Base-by-base conservation (phyloP, 306 rosid genomes). In the Cicer chorassanicum region DNA sequence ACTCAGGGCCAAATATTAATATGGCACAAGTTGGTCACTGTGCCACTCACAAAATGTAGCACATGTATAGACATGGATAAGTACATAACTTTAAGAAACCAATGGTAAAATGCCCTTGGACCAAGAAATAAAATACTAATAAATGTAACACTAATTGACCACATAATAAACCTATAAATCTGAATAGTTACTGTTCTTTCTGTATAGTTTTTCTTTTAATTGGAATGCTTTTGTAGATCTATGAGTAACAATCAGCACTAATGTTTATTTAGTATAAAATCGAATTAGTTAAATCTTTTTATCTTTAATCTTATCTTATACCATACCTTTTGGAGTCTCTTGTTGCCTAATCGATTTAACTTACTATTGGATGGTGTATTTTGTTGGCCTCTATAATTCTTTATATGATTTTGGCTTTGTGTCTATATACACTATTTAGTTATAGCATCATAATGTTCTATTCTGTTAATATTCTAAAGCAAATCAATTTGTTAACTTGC, bases 401-500 rank as follows among this genome's bases (percentile, higher is more conserved):
- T 66, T 62, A 40, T 39, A 42, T 78, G 59, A 21, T 55, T 45
- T 64, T 63, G 55, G 41, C 60, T 14, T 68, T 74, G 15, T 15
- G 55, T 66, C 72, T 65, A 6, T 56, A 60, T 68, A 24, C 39
- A 14, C 18, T 36, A 15, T 68, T 70, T 74, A 16, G 56, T 13
- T 24, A 24, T 18, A 54, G 49, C 39, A 66, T 38, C 55, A 38
- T 50, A 15, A 40, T 14, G 34, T 55, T 48, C 1, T 57, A 24
- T 38, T 60, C 57, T 42, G 16, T 41, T 42, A 19, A 19, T 43
- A 6, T 51, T 68, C 4, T 81, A 45, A 46, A 50, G 21, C 42
- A 14, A 9, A 4, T 64, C 65, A 21, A 54, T 54, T 60, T 74
- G 60, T 45, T 45, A 40, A 42, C 67, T 76, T 73, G 78, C 85